A percentile compares a stretch with the other conserved stretches of the same genome.
Evolutionary conservation across 2,329 filamentous ascomycete species (phyloP).

Genomic region (Fusarium keratoplasticum): DNA sequence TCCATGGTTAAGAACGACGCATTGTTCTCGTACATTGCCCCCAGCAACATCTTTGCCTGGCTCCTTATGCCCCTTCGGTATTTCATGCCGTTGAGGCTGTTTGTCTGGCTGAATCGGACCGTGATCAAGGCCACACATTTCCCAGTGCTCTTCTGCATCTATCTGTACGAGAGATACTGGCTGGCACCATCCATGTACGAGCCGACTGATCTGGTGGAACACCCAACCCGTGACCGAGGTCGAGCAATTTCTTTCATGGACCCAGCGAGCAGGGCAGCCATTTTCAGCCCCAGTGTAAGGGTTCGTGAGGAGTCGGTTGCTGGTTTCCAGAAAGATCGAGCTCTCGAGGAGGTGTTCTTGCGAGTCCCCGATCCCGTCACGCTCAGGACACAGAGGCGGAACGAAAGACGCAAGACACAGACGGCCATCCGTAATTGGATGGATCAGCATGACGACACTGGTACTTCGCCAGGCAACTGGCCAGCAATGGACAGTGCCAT

Average conservation of each 20-base stretch:
- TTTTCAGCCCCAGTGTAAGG: constrained; percentile 80
- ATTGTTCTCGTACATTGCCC: constrained; percentile 92
- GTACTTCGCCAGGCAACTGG: constrained; percentile 60
- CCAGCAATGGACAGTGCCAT: constrained; percentile 59
- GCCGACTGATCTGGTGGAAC: constrained; percentile 86
- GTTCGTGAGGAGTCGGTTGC: constrained; percentile 88
- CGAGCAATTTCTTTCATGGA: constrained; percentile 69
- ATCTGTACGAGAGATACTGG: constrained; percentile 84
- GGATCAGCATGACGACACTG: constrained; percentile 73
- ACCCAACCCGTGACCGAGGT: constrained; percentile 64
- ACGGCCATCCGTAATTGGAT: constrained; percentile 93
- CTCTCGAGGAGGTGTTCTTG: constrained; percentile 91
- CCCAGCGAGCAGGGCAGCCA: constrained; percentile 64
- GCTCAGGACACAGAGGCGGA: constrained; percentile 68
- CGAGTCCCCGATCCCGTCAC: constrained; percentile 74
- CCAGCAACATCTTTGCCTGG: constrained; percentile 93
- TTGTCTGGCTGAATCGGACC: constrained; percentile 87
- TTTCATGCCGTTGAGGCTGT: constrained; percentile 81
- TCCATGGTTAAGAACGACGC: constrained; percentile 99
- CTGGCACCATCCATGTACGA: constrained; percentile 82
- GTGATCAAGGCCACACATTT: constrained; percentile 94
- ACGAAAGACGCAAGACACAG: constrained; percentile 78
- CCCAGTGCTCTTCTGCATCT: constrained; percentile 88
- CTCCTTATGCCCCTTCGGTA: constrained; percentile 85
- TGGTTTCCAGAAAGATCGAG: constrained; percentile 89